Conservation (phyloP, 1,284 basidiomycete genomes). For the Sporisorium sorghi region DNA sequence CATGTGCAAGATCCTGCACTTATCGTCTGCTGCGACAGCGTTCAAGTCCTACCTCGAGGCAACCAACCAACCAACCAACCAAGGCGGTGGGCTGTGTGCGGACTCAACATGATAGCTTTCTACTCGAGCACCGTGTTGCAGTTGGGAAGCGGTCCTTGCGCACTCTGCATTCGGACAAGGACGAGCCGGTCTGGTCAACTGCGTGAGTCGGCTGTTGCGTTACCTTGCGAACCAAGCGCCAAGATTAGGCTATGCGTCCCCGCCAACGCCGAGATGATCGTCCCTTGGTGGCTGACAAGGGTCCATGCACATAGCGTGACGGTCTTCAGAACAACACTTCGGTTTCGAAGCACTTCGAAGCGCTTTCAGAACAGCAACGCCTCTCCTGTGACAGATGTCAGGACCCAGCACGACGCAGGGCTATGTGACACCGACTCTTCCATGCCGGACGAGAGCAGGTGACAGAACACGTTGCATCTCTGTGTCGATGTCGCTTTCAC, state of each 20-base stretch:
- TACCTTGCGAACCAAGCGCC: not conserved
- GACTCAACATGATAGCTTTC: not conserved
- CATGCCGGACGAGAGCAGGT: not conserved
- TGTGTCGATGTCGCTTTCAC: slow-evolving; percentile 6
- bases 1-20: too few relatives aligned
- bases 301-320: too few relatives aligned
- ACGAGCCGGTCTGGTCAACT: not conserved
- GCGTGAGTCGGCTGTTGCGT: not conserved
- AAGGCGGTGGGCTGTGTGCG: not conserved
- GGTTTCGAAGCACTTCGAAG: not conserved
- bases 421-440: not conserved
- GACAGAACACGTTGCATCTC: not conserved
- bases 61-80: too few relatives aligned
- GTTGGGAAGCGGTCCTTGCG: not conserved
- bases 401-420: not conserved
- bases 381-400: not conserved
- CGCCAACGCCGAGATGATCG: not conserved
- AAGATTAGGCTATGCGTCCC: not conserved
- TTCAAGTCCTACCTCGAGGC: not conserved
- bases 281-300: not conserved
- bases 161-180: not conserved
- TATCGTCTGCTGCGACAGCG: too few relatives aligned
- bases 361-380: not conserved
- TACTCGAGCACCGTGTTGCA: not conserved
- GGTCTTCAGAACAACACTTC: too few relatives aligned